These are phyloP conservation scores for Geranomyces variabilis DNA, from an alignment of 192 early-diverging fungal genomes.

Conservation along the genomic window DNA sequence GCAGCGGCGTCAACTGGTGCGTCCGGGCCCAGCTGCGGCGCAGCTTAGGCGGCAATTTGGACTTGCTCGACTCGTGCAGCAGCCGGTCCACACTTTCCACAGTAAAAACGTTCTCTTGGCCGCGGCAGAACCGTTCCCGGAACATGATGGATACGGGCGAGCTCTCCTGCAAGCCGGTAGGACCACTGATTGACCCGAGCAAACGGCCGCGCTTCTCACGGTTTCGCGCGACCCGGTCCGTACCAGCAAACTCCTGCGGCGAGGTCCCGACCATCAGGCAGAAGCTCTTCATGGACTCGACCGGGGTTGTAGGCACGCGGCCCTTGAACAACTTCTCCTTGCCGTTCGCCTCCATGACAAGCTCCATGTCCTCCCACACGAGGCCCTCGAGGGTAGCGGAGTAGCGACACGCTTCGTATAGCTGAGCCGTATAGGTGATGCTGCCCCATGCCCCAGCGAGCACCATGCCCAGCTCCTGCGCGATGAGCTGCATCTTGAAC, in stretches of 20 bases:
- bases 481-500: constrained; percentile 7
- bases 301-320: constrained; percentile 8
- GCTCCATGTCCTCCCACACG: constrained; percentile 28
- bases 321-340: constrained; percentile 24
- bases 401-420: constrained; percentile 23
- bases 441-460: constrained; percentile 19
- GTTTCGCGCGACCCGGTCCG: not conserved
- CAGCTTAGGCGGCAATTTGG: not conserved
- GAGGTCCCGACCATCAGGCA: constrained; percentile 10
- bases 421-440: constrained; percentile 12
- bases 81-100: not conserved
- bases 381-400: not conserved
- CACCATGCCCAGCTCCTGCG: constrained; percentile 11
- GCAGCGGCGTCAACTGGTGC: constrained; percentile 5
- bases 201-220: not conserved
- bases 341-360: constrained; percentile 7
- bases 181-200: not conserved
- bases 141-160: constrained; percentile 5
- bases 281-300: constrained; percentile 18
- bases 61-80: not conserved
- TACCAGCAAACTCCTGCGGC: not conserved
- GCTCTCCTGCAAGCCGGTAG: constrained; percentile 1
- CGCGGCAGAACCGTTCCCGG: not conserved
- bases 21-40: not conserved
- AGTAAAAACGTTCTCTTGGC: not conserved